Base-by-base conservation (phyloP, 2,329 filamentous ascomycete genomes). In the Colletotrichum limetticola region DNA sequence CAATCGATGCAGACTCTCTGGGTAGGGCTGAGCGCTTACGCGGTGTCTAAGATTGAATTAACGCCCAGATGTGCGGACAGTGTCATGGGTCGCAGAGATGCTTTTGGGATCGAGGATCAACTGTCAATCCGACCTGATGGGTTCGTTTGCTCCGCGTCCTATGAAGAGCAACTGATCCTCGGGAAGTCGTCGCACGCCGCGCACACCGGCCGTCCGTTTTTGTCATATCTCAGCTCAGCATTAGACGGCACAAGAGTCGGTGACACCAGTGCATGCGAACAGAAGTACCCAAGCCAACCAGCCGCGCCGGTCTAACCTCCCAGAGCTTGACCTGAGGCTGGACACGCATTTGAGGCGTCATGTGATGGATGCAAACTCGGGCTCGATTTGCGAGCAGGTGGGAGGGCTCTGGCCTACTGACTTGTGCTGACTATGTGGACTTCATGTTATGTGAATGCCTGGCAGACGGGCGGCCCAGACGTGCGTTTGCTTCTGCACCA, bases 91-190 rank as follows among this genome's bases (percentile, higher is more conserved):
- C 58, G 12, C 19, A 22, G 22, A 49, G 3, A 57, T 46, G 49
- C 14, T 24, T 49, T 35, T 35, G 11, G 32, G 32, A 35, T 35
- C 11, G 11, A 35, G 46, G 70, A 72, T 72, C 70, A 69, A 61
- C 70, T 8, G 70, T 42, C 55, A 65, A 72, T 66, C 70, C 70
- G 60, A 28, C 70, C 70, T 30, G 66, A 72, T 70, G 70, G 70
- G 55, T 60, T 64, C 56, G 7, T 22, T 64, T 70, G 66, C 61
- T 72, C 70, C 70, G 70, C 60, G 46, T 53, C 28, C 60, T 30
- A 46, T 22, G 70, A 72, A 56, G 9, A 70, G 70, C 42, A 70
- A 70, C 9, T 70, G 70, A 72, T 72, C 49, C 49, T 61, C 66
- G 56, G n/a, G 7, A 28, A 26, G 7, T 52, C 52, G 42, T 42